phyloP scores from a whole-genome alignment of 2,329 filamentous ascomycete genomes.

The Alternaria novae-zelandiae region DNA sequence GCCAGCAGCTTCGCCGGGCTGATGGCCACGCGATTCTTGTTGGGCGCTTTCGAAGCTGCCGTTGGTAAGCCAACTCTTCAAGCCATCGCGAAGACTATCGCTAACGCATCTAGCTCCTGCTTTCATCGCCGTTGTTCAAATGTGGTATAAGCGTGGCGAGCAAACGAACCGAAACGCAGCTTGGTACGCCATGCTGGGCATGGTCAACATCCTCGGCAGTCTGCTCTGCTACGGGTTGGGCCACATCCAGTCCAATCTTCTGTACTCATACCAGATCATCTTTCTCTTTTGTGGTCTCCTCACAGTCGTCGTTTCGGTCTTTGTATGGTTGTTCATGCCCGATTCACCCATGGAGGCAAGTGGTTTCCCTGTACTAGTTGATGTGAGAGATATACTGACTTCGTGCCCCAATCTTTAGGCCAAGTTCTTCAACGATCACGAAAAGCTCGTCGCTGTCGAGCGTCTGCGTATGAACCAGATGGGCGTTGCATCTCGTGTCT shows the following conservation, averaged over 20 bases:
- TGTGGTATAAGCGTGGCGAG: slow-evolving; percentile 68
- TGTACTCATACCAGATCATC: slow-evolving; percentile 49
- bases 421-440: slow-evolving; percentile 62
- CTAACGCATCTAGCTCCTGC: slow-evolving; percentile 32
- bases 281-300: slow-evolving; percentile 50
- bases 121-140: slow-evolving; percentile 43
- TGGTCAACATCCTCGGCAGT: slow-evolving; percentile 63
- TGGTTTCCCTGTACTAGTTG: background rate
- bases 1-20: slow-evolving; percentile 66
- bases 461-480: slow-evolving; percentile 54
- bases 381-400: background rate
- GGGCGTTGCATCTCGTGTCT: slow-evolving; percentile 52
- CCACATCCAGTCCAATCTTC: slow-evolving; percentile 58
- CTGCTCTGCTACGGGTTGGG: slow-evolving; percentile 66
- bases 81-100: background rate
- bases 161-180: slow-evolving; percentile 63
- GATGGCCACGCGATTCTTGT: slow-evolving; percentile 66
- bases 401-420: slow-evolving; percentile 36
- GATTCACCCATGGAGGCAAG: slow-evolving; percentile 63
- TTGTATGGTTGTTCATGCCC: slow-evolving; percentile 64
- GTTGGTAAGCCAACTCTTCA: slow-evolving; percentile 36
- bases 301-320: slow-evolving; percentile 58
- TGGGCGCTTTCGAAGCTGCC: slow-evolving; percentile 73
- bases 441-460: slow-evolving; percentile 66
- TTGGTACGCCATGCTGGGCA: slow-evolving; percentile 68